Conservation (phyloP, 768 basidiomycete genomes). For the Boletus subparvulus region DNA sequence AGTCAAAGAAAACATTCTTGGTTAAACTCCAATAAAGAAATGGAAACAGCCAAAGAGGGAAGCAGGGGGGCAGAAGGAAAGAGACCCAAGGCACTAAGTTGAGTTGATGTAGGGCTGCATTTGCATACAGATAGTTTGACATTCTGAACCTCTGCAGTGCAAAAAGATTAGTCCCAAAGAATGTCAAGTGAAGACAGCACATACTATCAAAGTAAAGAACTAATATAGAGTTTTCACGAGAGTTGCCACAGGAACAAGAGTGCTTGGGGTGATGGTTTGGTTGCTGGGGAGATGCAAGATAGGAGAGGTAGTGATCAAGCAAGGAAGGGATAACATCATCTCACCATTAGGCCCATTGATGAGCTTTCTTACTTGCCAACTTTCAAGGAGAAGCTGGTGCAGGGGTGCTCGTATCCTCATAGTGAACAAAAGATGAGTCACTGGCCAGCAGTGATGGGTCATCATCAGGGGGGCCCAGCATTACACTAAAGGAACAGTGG, state of each 20-base stretch:
- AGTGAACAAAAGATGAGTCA: no score
- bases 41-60: background rate
- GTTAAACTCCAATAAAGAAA: background rate
- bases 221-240: background rate
- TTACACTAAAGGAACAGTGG: no score
- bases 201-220: background rate
- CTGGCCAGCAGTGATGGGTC: no score
- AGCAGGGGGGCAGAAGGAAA: background rate
- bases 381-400: background rate
- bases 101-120: background rate
- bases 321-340: background rate
- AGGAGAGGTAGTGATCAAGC: background rate
- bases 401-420: no score
- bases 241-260: background rate
- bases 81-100: background rate
- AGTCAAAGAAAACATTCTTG: background rate
- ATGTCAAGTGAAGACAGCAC: background rate
- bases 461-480: no score
- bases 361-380: background rate
- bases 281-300: background rate
- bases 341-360: background rate
- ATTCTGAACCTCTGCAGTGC: background rate
- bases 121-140: background rate
- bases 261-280: no score
- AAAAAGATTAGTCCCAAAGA: no score